Percentiles rank a stretch among this genome's conserved stretches.
phyloP scores from a whole-genome alignment of 257 asterid genomes.

The Eustoma russellianum region DNA sequence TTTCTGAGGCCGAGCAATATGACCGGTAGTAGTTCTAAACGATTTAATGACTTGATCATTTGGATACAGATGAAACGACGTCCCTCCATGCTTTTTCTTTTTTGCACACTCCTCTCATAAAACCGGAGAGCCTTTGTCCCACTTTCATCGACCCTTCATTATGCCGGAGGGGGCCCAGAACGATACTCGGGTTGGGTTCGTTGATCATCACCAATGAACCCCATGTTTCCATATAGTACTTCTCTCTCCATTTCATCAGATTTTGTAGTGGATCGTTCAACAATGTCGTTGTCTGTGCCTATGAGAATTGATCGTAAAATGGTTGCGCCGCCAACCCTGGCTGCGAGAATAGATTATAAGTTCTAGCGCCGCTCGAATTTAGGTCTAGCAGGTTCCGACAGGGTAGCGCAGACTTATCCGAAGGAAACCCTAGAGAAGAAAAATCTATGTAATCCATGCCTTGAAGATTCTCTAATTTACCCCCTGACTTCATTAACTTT shows the following conservation, averaged over 20 bases:
- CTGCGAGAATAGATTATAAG: background rate
- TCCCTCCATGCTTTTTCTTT: slow-evolving; percentile 13
- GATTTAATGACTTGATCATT: slow-evolving; percentile 42
- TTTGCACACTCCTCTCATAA: slow-evolving; percentile 44
- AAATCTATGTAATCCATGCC: slow-evolving; percentile 24
- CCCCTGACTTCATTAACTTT: no score
- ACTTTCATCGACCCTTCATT: slow-evolving; percentile 31
- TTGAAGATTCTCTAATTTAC: no score
- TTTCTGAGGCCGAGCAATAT: slow-evolving; percentile 37
- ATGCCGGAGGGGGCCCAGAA: slow-evolving; percentile 11
- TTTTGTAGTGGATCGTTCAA: slow-evolving; percentile 15
- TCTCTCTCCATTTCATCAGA: slow-evolving; percentile 24
- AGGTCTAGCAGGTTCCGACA: slow-evolving; percentile 32
- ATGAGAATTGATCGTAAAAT: no score
- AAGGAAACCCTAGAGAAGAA: slow-evolving; percentile 23
- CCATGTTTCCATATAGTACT: slow-evolving; percentile 27
- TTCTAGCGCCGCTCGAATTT: background rate
- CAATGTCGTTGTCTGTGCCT: slow-evolving; percentile 10
- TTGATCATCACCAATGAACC: slow-evolving; percentile 1
- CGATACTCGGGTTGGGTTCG: slow-evolving; percentile 9
- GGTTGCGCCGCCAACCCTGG: slow-evolving; percentile 43
- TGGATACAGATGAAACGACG: slow-evolving; percentile 58
- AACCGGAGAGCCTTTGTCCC: background rate
- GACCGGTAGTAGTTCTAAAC: slow-evolving; percentile 35
- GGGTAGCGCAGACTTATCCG: no score